A percentile compares a stretch with the other conserved stretches of the same genome.
Conservation (phyloP, 257 asterid genomes). For the Linaria vulgaris region DNA sequence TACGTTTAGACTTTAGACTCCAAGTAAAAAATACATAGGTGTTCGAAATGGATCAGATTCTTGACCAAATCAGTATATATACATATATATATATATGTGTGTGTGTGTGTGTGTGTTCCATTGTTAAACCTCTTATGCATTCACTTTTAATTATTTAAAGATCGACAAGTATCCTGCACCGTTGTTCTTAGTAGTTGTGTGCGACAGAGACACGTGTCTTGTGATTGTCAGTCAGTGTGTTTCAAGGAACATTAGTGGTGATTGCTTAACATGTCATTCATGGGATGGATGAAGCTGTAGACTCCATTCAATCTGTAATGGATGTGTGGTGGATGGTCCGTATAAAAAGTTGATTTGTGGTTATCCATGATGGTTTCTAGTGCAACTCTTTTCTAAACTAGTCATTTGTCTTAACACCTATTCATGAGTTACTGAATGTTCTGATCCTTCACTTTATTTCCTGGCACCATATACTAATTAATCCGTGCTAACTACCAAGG, state of each 20-base stretch:
- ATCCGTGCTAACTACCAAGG: not conserved
- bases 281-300: no score
- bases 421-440: not conserved
- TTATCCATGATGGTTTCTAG: no score
- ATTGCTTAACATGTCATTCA: slow-evolving; percentile 9
- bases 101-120: not conserved
- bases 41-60: not conserved
- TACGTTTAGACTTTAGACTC: not conserved
- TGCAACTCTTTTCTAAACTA: not conserved
- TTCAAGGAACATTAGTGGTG: not conserved
- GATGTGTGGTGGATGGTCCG: no score
- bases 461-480: not conserved
- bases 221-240: slow-evolving; percentile 7
- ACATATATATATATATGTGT: not conserved
- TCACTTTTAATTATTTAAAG: slow-evolving; percentile 2
- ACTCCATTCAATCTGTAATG: no score
- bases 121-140: slow-evolving; percentile 5
- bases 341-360: not conserved
- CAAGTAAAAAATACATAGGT: not conserved
- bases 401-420: not conserved
- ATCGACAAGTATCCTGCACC: not conserved
- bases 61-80: not conserved
- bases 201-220: not conserved
- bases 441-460: slow-evolving; percentile 7
- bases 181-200: not conserved